Base-by-base conservation (phyloP, 2,329 filamentous ascomycete species). In the Cladosporium sp. region DNA sequence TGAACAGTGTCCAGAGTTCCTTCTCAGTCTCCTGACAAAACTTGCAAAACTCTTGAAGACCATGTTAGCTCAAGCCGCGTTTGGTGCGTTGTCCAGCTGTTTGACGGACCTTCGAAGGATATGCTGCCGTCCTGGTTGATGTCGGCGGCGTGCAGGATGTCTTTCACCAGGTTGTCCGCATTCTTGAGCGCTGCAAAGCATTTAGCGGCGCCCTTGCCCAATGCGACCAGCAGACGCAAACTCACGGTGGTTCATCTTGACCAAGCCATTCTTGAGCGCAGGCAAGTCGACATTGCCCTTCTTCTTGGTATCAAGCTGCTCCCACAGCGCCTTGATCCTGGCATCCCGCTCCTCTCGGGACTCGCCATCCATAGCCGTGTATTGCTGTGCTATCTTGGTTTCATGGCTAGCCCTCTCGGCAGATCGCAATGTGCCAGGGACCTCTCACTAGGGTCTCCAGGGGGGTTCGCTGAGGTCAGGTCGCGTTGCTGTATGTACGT, bases 181-280 rank as follows among this genome's bases (percentile, higher is more conserved):
- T 97, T 95, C 82, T 97, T 96, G 75, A 99, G 80, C 69, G 89
- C 88, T 89, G 72, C 70, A 70, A 21, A 56, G 26, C 43, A 48
- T 56, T 70, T 53, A 70, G 66, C 69, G 26, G 69, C 65, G 54
- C 46, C 62, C 39, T 43, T 25, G 26, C 26, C n/a, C 2, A n/a
- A 30, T 23, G 23, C 28, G 16, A 34, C 14, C 21, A 68, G 72
- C 67, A 76, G 71, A 73, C 89, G 72, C 67, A 76, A 71, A 73
- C 89, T 80, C 80, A 96, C 93, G 95, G 78, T 99, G 95, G 78
- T 98, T 93, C 74, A 98, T 92, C 79, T 89, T 91, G 77, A 84
- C 88, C 75, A 99, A 81, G 4, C 94, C 95, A 80, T 88, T 91
- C 80, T 93, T 90, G 71, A 99, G 82, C 34, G 88, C 93, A 77